Evolutionary conservation across 1,284 basidiomycete genomes (phyloP), one percentile per base, ranked within the genome.

Genomic region (Ceratobasidium sp.): DNA sequence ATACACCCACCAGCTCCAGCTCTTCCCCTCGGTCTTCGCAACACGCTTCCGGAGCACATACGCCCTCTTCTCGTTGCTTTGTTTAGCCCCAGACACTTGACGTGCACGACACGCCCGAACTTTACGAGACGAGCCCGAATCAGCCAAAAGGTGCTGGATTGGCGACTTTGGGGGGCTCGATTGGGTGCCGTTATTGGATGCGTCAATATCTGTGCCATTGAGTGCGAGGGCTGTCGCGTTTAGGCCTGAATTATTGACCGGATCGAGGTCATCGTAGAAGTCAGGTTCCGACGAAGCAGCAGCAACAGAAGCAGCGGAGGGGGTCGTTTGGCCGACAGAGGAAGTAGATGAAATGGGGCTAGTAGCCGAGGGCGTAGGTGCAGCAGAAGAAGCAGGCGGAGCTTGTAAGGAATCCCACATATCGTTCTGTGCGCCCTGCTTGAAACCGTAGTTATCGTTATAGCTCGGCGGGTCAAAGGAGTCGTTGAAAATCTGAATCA

Each of bases 371-470:
- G 76, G 64, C 21, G 49, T 32, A 30, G 73, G 41, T 5, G 61
- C 23, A 14, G 62, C 52, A 0, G 47, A 54, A 8, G 43, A 46
- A 18, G 66, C 62, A 72, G 63, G 73, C 71, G 26, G 73, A 54
- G 32, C 54, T 28, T 30, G 58, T 8, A 49, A 21, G 18, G 66
- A n/a, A 66, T 71, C 74, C 82, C 79, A 79, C 89, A 89, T 75
- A 90, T 89, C 89, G 78, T 88, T 82, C 79, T 91, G 88, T 2
- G 87, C 82, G 28, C 89, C 87, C 75, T 89, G 84, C 21, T 77
- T 77, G 81, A 89, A 90, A 77, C 85, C 85, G 81, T 88, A 89
- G 8, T 86, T 79, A 76, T 85, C 83, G 74, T 81, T 85, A 79
- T 90, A 91, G 73, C 84, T 83, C 0, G 87, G 88, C 2, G 87